Evolutionary conservation across 495 filamentous ascomycete species (phyloP).

Genomic region (Xylaria intraflava): DNA sequence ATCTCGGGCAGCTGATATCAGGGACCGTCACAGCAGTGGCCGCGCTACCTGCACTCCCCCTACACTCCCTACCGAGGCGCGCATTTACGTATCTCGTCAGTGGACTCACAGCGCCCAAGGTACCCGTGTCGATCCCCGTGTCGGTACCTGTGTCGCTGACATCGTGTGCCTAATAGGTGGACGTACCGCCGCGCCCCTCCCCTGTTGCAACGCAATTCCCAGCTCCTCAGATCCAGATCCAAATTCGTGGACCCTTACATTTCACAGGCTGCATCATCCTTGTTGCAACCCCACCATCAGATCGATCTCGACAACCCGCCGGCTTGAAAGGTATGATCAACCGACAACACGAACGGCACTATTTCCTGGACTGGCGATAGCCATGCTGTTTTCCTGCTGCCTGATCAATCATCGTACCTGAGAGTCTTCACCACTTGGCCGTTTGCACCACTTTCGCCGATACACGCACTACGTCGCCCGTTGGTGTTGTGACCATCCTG

Average conservation of each 20-base stretch:
- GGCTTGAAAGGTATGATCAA: not conserved
- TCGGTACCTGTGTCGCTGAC: too few relatives aligned
- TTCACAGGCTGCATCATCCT: conserved; percentile 3
- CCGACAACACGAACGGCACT: not conserved
- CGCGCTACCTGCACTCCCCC: too few relatives aligned
- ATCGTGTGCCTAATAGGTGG: not conserved
- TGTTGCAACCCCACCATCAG: conserved; percentile 7
- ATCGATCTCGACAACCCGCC: not conserved
- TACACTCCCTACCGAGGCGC: too few relatives aligned
- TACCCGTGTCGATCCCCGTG: too few relatives aligned
- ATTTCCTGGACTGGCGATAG: not conserved
- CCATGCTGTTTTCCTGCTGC: too few relatives aligned
- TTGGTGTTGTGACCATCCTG: not conserved
- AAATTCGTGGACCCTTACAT: conserved; percentile 17
- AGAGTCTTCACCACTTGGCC: too few relatives aligned
- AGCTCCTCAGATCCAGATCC: not conserved
- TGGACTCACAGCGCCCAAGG: too few relatives aligned
- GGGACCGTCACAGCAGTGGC: too few relatives aligned
- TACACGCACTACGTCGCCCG: not conserved
- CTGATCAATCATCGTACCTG: too few relatives aligned
- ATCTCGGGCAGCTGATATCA: too few relatives aligned
- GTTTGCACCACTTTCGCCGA: not conserved
- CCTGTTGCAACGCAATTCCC: not conserved
- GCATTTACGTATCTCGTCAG: too few relatives aligned
- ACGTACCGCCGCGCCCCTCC: too few relatives aligned